Base-by-base conservation (phyloP, 208 protist species). In the Trypanosoma lewisi region DNA sequence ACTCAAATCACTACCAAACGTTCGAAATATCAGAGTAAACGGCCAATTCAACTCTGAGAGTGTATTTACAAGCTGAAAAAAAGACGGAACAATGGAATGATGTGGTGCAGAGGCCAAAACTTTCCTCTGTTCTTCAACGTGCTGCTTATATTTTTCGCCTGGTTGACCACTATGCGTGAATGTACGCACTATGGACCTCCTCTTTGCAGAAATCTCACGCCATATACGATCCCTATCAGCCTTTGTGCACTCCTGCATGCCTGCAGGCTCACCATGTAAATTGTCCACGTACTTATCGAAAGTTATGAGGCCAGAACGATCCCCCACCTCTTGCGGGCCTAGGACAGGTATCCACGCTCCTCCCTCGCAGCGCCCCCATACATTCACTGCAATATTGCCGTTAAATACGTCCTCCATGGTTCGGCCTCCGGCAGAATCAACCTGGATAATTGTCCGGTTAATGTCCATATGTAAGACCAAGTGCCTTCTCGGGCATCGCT, bases 401-500 rank as follows among this genome's bases (percentile, higher is more conserved):
- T 96, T 93, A 1, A 96, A 61, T 1, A 93, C 83, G 70, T 96
- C 87, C 28, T 92, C 86, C 34, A 93, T 58, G 0, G 78, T 91
- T 23, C 82, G 55, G 1, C 85, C 85, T 12, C 87, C 90, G 8
- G 90, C 82, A 28, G 70, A 67, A 65, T 96, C 90, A 0, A 89
- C 51, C 70, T 92, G 85, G 50, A 96, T 91, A 55, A 96, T 93
- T 16, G 90, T 96, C 50, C 85, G 88, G 71, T 96, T 96, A 44
- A 96, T 89, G 51, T 96, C 90, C 80, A 96, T 88, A 64, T 96
- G 87, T 14, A 96, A 75, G 4, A 96, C 73, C 14, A 96, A 67
- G 49, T 85, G 89, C 44, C 79, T 80, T 52, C 63, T 73, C 2
- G 71, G 65, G 61, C 80, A 89, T 9, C 42, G n/a, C 30, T 86